Base-by-base conservation (phyloP, 768 basidiomycete genomes). In the Clitopilus passeckerianus region DNA sequence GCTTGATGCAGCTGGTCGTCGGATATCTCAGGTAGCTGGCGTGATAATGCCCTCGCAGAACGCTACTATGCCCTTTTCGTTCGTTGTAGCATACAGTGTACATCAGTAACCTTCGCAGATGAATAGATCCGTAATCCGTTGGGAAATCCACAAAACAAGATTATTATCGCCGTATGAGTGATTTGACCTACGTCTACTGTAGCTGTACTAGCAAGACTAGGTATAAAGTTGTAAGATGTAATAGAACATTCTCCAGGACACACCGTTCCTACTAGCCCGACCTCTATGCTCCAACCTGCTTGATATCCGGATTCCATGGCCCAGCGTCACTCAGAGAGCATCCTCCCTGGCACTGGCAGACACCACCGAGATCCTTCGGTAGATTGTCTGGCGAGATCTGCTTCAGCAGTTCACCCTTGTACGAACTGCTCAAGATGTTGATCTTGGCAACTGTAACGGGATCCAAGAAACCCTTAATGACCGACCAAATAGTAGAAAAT, bases 381-480 rank as follows among this genome's bases (percentile, higher is more conserved):
- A 99, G 71, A 71, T 90, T 93, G 74, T 94, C 89, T 16, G 73
- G 77, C 7, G 86, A 85, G 68, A 98, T 94, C 80, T 98, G 93
- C 61, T 83, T 75, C 63, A 93, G 71, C 52, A 98, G 72, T 72
- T 82, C 84, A 7, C 85, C 83, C 79, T 86, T 86, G 76, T 93
- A 93, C n/a, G 66, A 67, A 34, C 77, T 71, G n/a, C 91, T 86
- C 56, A 97, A 70, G 70, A 99, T 95, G 63, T 89, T 85, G 70
- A 99, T 95, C 85, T 99, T 98, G 62, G 82, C 81, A 55, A 96
- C 94, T 27, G 96, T 99, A 24, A 95, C 97, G 65, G 88, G 87
- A 73, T 98, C 96, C 66, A 99, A 77, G 93, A 93, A 98, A 2
- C 86, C 86, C 77, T 93, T 96, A 78, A 98, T 84, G 63, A 95